Conservation (phyloP, 441 rosid genomes). For the Breynia disticha region DNA sequence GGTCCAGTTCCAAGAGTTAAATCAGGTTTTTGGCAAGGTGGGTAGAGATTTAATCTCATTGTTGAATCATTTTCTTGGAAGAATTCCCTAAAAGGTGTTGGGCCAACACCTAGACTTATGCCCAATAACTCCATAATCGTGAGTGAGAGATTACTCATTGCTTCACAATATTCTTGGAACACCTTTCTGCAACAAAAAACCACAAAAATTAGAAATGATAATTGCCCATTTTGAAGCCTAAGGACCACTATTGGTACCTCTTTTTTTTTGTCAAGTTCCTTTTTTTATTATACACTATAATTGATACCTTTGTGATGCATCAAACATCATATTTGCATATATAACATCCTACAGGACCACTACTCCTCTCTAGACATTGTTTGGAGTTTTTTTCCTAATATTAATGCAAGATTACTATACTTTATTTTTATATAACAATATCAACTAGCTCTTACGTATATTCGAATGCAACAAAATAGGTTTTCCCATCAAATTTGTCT, state of each 20-base stretch:
- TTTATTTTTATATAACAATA: too few species aligned
- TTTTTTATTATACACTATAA: too few species aligned
- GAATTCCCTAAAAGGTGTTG: constrained; percentile 42
- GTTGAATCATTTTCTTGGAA: constrained; percentile 77
- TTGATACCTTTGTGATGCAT: too few species aligned
- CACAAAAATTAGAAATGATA: not conserved
- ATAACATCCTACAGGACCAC: too few species aligned
- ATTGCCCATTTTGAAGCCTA: not conserved
- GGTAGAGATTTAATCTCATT: constrained; percentile 90
- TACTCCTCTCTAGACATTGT: too few species aligned
- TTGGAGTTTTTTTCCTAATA: too few species aligned
- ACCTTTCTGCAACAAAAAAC: constrained; percentile 35
- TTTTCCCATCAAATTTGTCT: too few species aligned
- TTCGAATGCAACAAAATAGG: too few species aligned
- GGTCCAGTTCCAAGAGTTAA: constrained; percentile 95
- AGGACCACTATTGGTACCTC: not conserved
- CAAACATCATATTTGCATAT: too few species aligned
- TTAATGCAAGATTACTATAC: too few species aligned
- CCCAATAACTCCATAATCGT: constrained; percentile 86
- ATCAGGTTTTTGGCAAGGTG: constrained; percentile 85
- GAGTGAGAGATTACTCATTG: constrained; percentile 68
- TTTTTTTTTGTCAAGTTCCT: too few species aligned
- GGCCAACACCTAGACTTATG: constrained; percentile 51
- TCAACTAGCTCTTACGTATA: too few species aligned
- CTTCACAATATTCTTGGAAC: constrained; percentile 72